Evolutionary conservation across 2,329 filamentous ascomycete species (phyloP).

Genomic region (Pestalotiopsis sp.): DNA sequence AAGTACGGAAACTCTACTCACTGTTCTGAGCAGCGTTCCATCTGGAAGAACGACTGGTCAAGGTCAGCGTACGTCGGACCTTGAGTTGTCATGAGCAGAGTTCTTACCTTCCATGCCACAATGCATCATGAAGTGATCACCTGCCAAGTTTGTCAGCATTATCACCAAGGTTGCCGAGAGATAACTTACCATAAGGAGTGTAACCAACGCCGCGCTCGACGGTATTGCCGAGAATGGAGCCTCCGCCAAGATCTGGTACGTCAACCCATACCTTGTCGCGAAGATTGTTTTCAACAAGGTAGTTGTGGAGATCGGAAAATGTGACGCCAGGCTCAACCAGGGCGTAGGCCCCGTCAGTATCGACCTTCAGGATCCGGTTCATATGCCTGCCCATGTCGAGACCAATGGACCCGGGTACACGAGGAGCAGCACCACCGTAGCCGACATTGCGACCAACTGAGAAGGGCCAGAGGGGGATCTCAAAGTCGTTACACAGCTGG

Average conservation of each 20-base stretch:
- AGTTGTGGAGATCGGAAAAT: slow-evolving; percentile 52
- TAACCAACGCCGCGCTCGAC: slow-evolving; percentile 49
- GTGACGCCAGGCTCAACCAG: slow-evolving; percentile 60
- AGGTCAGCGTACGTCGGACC: neutral
- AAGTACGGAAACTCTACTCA: neutral
- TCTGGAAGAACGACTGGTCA: neutral
- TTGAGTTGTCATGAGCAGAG: slow-evolving; percentile 37
- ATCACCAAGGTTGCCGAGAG: slow-evolving; percentile 34
- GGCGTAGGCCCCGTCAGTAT: slow-evolving; percentile 49
- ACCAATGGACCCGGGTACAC: slow-evolving; percentile 52
- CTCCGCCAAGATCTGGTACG: slow-evolving; percentile 43
- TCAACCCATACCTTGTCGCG: slow-evolving; percentile 45
- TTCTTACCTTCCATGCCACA: slow-evolving; percentile 46
- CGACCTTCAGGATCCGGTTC: slow-evolving; percentile 54
- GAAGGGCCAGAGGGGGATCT: slow-evolving; percentile 29
- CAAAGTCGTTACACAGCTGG: slow-evolving; percentile 32
- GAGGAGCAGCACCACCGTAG: slow-evolving; percentile 56
- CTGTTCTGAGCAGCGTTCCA: slow-evolving; percentile 36
- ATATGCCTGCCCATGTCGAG: slow-evolving; percentile 56
- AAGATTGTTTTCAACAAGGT: slow-evolving; percentile 44
- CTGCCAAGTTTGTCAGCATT: neutral
- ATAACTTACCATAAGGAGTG: slow-evolving; percentile 41
- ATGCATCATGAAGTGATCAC: slow-evolving; percentile 27
- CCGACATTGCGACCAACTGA: slow-evolving; percentile 41
- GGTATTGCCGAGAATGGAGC: slow-evolving; percentile 48